Evolutionary conservation across 2,329 filamentous ascomycete species (phyloP), one percentile per base, ranked within the genome.

Genomic region (Nothophaeocryptopus gaeumannii): DNA sequence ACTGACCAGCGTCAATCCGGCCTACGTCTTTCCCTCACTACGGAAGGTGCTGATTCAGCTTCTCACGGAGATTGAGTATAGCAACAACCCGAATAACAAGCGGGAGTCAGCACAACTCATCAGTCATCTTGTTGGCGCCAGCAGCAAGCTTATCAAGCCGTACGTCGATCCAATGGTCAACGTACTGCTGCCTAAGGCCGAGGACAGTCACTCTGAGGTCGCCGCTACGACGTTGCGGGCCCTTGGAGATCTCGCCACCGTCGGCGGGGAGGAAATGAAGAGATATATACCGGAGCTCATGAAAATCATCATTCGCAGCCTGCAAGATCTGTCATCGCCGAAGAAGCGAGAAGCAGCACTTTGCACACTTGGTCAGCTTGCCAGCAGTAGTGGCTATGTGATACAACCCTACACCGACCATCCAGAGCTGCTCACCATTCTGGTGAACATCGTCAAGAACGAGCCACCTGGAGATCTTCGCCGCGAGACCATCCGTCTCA

Each of bases 91-190:
- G 7, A 83, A 89, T 39, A 95, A 92, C 70, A 97, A 97, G 70
- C 92, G 97, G 70, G 93, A 99, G 69, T 96, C 91, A 62, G 91
- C 93, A 8, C 91, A 90, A 65, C 77, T 99, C 2, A 85, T 99
- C 55, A 95, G 91, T 60, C 81, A 97, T 49, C 82, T 99, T 34
- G 92, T 97, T 7, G 86, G 90, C 56, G 95, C 96, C 64, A 92
- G 93, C 0, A 92, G 95, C 53, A 86, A 86, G 47, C 79, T 99
- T 10, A 95, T 99, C 67, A 92, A 92, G 68, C 92, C 93, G 2
- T 97, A 97, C 63, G 93, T 99, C 39, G 90, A 96, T 63, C 90
- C 93, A 1, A 97, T 99, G 81, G 88, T 97, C 46, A 86, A 86
- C 10, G 90, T 96, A 1, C 79, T 99, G n/a, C 75, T 99, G 2